Percentiles rank a stretch among this genome's conserved stretches.
Evolutionary conservation across 73 alveolate genomes (phyloP).

Genomic region (Tetrahymena malaccensis): DNA sequence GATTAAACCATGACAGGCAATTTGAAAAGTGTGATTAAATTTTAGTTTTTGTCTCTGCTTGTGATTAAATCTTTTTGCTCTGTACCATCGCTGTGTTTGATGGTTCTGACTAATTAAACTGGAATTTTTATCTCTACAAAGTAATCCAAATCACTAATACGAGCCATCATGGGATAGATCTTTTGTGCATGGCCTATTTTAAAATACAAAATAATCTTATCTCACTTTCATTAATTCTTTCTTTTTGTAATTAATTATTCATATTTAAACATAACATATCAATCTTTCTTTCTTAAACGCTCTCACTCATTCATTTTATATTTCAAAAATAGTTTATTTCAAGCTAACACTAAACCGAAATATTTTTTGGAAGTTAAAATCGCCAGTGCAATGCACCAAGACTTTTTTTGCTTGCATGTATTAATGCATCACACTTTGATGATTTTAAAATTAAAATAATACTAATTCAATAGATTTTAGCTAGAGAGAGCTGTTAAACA

Average conservation of each 20-base stretch:
- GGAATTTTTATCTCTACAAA: slow-evolving; percentile 51
- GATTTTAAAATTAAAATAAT: background rate
- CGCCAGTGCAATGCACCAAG: too few relatives aligned
- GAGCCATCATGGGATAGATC: slow-evolving; percentile 66
- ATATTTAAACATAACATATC: background rate
- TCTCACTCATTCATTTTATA: too few relatives aligned
- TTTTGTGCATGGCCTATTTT: slow-evolving; percentile 26
- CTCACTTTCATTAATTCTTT: slow-evolving; percentile 18
- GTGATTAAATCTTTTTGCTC: slow-evolving; percentile 16
- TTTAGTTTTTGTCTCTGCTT: background rate
- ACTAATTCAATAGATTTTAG: background rate
- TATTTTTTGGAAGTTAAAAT: too few relatives aligned
- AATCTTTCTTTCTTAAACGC: background rate
- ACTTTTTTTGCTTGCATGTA: too few relatives aligned
- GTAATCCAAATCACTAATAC: slow-evolving; percentile 64
- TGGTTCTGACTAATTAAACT: slow-evolving; percentile 25
- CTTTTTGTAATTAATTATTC: slow-evolving; percentile 15
- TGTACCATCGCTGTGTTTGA: slow-evolving; percentile 26
- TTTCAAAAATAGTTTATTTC: too few relatives aligned
- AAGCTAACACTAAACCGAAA: too few relatives aligned
- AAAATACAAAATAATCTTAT: background rate
- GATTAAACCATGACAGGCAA: slow-evolving; percentile 70
- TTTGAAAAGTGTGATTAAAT: slow-evolving; percentile 40
- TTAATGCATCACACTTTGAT: too few relatives aligned
- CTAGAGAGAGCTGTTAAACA: background rate